Percentiles rank a stretch among this genome's conserved stretches.
These are phyloP conservation scores for Pyrenopolyporus hunteri DNA, from an alignment of 495 filamentous ascomycete genomes.

Conservation along the genomic window DNA sequence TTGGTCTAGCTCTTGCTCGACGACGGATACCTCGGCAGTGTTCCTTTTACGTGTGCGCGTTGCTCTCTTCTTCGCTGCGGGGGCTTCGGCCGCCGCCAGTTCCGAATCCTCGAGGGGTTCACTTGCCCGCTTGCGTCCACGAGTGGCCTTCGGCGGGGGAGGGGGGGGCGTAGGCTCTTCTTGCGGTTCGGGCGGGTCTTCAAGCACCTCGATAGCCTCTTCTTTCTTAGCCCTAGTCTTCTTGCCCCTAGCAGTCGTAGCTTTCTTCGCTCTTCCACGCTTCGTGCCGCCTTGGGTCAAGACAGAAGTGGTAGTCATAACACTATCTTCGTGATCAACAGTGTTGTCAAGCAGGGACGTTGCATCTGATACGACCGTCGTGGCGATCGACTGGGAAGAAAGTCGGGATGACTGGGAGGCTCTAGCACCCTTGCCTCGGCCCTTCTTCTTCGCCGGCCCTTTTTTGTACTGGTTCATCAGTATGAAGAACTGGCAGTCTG, in stretches of 20 bases:
- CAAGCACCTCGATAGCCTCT: conserved; percentile 59
- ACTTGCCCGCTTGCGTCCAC: conserved; percentile 70
- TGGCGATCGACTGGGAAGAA: conserved; percentile 70
- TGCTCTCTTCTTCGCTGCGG: conserved; percentile 70
- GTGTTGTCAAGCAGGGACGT: conserved; percentile 41
- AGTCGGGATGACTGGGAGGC: conserved; percentile 73
- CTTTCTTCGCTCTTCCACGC: conserved; percentile 58
- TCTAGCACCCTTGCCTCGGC: conserved; percentile 59
- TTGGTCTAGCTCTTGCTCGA: conserved; percentile 38
- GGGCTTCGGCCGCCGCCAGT: conserved; percentile 51
- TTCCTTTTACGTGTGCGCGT: conserved; percentile 55
- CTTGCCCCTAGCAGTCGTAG: conserved; percentile 47
- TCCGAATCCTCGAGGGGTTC: conserved; percentile 60
- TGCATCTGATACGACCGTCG: conserved; percentile 58
- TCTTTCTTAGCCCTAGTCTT: conserved; percentile 66
- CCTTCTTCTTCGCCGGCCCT: conserved; percentile 53
- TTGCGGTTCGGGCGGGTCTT: conserved; percentile 47
- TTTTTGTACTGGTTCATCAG: conserved; percentile 50
- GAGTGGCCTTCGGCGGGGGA: conserved; percentile 52
- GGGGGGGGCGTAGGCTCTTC: conserved; percentile 47
- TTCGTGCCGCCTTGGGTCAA: conserved; percentile 61
- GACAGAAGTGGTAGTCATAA: conserved; percentile 65
- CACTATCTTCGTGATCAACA: conserved; percentile 69
- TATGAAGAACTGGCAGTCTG: conserved; percentile 82
- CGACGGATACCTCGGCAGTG: conserved; percentile 30